A percentile compares a stretch with the other conserved stretches of the same genome.
phyloP scores from a whole-genome alignment of 202 grass and related monocot species.

The Tripidium arundinaceum region DNA sequence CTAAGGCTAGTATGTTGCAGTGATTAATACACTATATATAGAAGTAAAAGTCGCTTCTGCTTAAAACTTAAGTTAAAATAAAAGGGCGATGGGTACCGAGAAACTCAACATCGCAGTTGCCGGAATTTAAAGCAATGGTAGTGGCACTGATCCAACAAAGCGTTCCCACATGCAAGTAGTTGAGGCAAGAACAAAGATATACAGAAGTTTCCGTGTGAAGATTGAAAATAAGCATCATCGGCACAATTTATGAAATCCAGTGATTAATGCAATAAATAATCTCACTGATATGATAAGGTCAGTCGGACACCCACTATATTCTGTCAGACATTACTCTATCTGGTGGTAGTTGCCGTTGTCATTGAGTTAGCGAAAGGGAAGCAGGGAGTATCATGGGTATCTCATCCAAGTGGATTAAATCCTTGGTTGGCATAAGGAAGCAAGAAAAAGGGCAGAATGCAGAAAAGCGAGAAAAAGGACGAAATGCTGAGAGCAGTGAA shows the following conservation, averaged over 20 bases:
- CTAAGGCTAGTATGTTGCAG: conserved; percentile 1
- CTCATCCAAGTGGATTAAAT: no score
- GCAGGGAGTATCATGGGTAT: no score
- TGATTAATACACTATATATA: background rate
- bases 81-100: background rate
- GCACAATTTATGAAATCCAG: background rate
- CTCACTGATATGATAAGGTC: conserved; percentile 8
- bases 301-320: conserved; percentile 29
- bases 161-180: background rate
- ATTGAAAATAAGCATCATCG: conserved; percentile 6
- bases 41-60: conserved; percentile 2
- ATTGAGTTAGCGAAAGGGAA: no score
- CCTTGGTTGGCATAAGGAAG: no score
- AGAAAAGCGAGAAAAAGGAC: conserved; percentile 45
- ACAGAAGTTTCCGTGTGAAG: background rate
- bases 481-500: conserved; percentile 51
- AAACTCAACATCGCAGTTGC: conserved; percentile 14
- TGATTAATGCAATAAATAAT: conserved; percentile 34
- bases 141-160: background rate
- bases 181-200: conserved; percentile 11
- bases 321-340: conserved; percentile 13
- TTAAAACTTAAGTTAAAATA: conserved; percentile 25
- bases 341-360: background rate
- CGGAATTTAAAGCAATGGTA: conserved; percentile 17
- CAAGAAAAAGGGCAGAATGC: no score